A percentile compares a stretch with the other conserved stretches of the same genome.
Evolutionary conservation across 225 moss, liverwort and hornwort genomes (phyloP).

Genomic region (Ulota crispa): DNA sequence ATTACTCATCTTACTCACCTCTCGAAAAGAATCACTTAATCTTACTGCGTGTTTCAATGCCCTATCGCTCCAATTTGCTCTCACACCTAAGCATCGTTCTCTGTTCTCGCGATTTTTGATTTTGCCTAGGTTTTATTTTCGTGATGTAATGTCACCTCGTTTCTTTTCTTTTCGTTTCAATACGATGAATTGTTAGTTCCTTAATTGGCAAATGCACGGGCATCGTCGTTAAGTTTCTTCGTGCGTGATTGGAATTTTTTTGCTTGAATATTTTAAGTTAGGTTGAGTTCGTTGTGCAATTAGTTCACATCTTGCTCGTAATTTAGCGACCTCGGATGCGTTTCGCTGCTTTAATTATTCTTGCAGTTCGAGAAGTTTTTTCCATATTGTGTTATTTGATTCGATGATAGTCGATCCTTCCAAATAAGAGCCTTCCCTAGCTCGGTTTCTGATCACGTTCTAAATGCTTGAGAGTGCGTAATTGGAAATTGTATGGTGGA

Average conservation of each 20-base stretch:
- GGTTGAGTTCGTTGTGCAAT: neutral
- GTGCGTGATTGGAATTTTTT: neutral
- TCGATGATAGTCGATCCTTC: neutral
- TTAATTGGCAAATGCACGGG: neutral
- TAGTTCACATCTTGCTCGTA: neutral
- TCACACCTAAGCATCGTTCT: neutral
- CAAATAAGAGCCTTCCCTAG: neutral
- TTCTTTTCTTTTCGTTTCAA: neutral
- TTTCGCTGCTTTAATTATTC: neutral
- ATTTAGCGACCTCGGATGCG: neutral
- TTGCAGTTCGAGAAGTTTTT: conserved; percentile 1
- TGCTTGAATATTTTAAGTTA: neutral
- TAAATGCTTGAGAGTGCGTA: neutral
- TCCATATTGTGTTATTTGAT: neutral
- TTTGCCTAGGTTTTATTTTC: neutral
- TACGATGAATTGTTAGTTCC: neutral
- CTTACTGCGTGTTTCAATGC: neutral
- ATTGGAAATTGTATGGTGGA: neutral
- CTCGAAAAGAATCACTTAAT: neutral
- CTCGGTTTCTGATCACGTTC: neutral
- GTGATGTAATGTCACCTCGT: neutral
- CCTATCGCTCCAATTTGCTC: conserved; percentile 4
- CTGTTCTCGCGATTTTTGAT: neutral
- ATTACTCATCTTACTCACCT: neutral
- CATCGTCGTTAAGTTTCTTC: neutral